Base-by-base conservation (phyloP, 1,284 basidiomycete genomes). In the Hymenochaete sp. region DNA sequence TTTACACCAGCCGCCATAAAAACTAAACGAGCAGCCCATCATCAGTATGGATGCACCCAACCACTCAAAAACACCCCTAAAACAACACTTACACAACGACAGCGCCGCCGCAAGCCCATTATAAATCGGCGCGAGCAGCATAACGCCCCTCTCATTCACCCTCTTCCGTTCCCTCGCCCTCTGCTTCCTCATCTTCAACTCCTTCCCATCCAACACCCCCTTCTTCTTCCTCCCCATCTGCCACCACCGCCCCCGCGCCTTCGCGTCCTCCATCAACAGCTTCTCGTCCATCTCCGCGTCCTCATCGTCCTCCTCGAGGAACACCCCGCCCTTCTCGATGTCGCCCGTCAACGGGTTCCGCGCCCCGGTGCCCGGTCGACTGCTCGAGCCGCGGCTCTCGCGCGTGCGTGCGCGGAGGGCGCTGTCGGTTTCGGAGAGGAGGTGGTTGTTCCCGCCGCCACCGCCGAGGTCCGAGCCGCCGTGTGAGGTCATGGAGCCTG, bases 81-180 rank as follows among this genome's bases (percentile, higher is more conserved):
- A 44, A 25, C 39, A 11, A 3, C 5, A 64, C 72, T 61, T 59
- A 81, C 86, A 85, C 44, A 75, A 57, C n/a, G 72, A 75, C 52
- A 79, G 60, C 14, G 68, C 85, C 53, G 71, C 74, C 27, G 80
- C 82, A 7, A 89, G 57, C 18, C 89, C 89, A 39, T 74, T 76
- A 55, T 89, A 86, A 42, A 91, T 60, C 0, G 88, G 84, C 8
- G 84, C 86, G 52, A 83, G 81, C 16, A 87, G 70, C 41, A 79
- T 35, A 14, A 50, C 44, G 11, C 42, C 42, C 6, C 47, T 22
- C 43, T 49, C 38, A 13, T 28, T 28, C 13, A 44, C 31, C 9
- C 36, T 19, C 31, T 25, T 38, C 16, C 47, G 36, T 24, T 41
- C 37, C 33, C 32, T 46, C n/a, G 38, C 38, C 1, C 35, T 16